Percentiles rank a stretch among this genome's conserved stretches.
Conservation (phyloP, 1,139 yeast genomes). For the Diutina scorzettiae region DNA sequence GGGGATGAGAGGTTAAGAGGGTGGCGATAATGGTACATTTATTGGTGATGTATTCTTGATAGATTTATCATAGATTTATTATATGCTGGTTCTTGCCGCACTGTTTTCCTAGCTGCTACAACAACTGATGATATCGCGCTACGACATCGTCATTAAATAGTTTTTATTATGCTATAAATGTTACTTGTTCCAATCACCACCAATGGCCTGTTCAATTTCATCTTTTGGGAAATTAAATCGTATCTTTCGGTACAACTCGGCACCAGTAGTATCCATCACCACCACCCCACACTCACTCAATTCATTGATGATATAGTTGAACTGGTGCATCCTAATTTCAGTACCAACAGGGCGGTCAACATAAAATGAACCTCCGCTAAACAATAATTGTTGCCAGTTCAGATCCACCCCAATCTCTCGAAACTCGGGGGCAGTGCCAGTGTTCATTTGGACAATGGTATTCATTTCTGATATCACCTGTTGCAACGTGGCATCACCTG, state of each 20-base stretch:
- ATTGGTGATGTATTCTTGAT: too few relatives aligned
- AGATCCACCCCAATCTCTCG: neutral
- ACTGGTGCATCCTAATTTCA: neutral
- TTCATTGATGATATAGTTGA: neutral
- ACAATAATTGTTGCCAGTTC: neutral
- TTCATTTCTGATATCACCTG: conserved; percentile 72
- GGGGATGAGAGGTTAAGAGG: too few relatives aligned
- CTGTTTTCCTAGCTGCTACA: too few relatives aligned
- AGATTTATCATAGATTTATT: too few relatives aligned
- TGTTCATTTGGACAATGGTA: conserved; percentile 20
- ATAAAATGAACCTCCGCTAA: neutral
- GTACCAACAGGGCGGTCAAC: neutral
- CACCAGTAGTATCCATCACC: neutral
- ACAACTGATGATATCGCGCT: too few relatives aligned
- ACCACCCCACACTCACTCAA: neutral
- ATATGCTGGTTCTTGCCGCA: too few relatives aligned
- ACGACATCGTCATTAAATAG: too few relatives aligned
- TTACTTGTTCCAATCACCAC: neutral
- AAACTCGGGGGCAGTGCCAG: conserved; percentile 8
- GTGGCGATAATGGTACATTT: too few relatives aligned
- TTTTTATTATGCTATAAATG: too few relatives aligned
- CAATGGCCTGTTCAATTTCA: conserved; percentile 1
- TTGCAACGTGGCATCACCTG: conserved; percentile 61
- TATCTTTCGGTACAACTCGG: neutral
- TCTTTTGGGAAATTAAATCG: neutral